These are phyloP conservation scores for Phytophthora pinifolia DNA, from an alignment of 352 stramenopile genomes.

Conservation along the genomic window DNA sequence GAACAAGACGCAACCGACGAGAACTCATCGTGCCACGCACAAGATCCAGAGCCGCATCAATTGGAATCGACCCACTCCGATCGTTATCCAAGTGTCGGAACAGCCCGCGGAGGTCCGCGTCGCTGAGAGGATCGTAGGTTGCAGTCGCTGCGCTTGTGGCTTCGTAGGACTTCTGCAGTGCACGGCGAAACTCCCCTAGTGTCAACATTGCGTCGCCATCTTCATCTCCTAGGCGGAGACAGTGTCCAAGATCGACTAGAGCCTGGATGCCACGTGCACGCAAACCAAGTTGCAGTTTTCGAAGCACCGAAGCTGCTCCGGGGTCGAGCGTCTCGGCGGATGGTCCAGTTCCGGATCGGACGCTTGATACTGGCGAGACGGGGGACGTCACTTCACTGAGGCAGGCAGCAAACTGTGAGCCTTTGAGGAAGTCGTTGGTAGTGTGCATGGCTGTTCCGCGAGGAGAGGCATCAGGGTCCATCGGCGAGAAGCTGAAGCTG, in stretches of 20 bases:
- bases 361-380: conserved; percentile 13
- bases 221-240: conserved; percentile 69
- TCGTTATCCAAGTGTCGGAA: conserved; percentile 84
- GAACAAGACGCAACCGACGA: conserved; percentile 65
- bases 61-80: conserved; percentile 59
- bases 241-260: conserved; percentile 67
- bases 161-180: conserved; percentile 46
- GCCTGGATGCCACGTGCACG: conserved; percentile 51
- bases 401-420: conserved; percentile 62
- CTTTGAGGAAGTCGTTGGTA: conserved; percentile 71
- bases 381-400: conserved; percentile 47
- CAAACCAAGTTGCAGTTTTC: conserved; percentile 46
- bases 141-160: conserved; percentile 16
- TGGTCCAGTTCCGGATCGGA: conserved; percentile 11
- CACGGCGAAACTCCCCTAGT: conserved; percentile 79
- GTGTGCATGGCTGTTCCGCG: conserved; percentile 35
- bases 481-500: conserved; percentile 8
- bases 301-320: conserved; percentile 58
- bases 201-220: conserved; percentile 66
- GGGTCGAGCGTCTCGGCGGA: conserved; percentile 40
- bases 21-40: conserved; percentile 82
- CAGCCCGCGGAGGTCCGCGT: conserved; percentile 69
- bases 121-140: conserved; percentile 42
- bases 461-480: conserved; percentile 34
- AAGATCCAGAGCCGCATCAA: conserved; percentile 82